Conservation (phyloP, 768 basidiomycete genomes). For the Amanita inopinata region DNA sequence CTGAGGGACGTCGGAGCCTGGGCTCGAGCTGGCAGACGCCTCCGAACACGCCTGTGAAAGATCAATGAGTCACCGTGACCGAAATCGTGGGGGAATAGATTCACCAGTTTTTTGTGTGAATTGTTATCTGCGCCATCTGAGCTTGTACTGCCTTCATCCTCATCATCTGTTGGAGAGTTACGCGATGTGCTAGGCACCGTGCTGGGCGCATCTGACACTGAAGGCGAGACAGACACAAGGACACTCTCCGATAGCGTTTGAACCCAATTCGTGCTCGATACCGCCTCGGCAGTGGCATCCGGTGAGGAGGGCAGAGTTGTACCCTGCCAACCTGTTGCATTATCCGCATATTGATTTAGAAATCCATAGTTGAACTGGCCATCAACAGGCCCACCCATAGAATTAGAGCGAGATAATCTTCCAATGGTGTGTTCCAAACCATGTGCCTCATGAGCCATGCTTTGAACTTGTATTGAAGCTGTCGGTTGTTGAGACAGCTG, state of each 20-base stretch:
- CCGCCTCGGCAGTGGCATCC: not conserved
- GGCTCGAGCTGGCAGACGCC: conserved; percentile 17
- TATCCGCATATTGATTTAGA: conserved; percentile 21
- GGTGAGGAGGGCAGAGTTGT: not conserved
- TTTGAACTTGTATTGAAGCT: conserved; percentile 1
- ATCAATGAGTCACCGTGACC: conserved; percentile 4
- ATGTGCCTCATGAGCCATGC: conserved; percentile 4
- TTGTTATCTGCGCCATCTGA: conserved; percentile 32
- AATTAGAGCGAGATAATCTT: conserved; percentile 49
- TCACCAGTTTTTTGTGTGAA: conserved; percentile 9
- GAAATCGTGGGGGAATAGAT: not conserved
- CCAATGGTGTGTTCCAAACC: conserved; percentile 32
- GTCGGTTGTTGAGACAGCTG: conserved; percentile 9
- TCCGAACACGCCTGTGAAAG: conserved; percentile 21
- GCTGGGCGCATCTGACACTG: conserved; percentile 20
- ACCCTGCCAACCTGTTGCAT: conserved; percentile 10
- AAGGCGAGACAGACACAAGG: conserved; percentile 18
- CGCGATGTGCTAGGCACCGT: conserved; percentile 23
- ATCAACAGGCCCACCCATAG: conserved; percentile 36
- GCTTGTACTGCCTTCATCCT: conserved; percentile 34
- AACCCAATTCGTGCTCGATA: conserved; percentile 6
- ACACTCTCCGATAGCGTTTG: conserved; percentile 12
- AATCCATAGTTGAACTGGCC: conserved; percentile 28
- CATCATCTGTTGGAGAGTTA: conserved; percentile 37
- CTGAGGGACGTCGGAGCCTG: conserved; percentile 54